phyloP scores from a whole-genome alignment of 257 asterid species.

The Dorcoceras hygrometricum region DNA sequence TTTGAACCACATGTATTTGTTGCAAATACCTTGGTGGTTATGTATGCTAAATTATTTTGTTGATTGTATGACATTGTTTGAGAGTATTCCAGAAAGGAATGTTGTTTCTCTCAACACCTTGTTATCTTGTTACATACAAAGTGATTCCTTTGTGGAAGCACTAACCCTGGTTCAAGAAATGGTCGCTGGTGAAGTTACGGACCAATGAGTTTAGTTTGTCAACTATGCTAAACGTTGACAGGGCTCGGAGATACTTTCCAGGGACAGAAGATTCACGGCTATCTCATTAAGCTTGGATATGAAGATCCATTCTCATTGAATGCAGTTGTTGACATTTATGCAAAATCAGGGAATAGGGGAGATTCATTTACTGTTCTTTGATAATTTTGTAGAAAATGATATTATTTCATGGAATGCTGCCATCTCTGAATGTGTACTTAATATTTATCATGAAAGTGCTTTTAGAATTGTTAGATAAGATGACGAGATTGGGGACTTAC shows the following conservation, averaged over 20 bases:
- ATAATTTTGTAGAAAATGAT: slow-evolving; percentile 46
- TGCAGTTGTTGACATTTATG: slow-evolving; percentile 77
- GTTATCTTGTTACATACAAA: slow-evolving; percentile 51
- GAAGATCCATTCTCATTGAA: slow-evolving; percentile 61
- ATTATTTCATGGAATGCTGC: slow-evolving; percentile 74
- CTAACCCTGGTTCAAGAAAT: slow-evolving; percentile 54
- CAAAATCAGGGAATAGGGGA: slow-evolving; percentile 53
- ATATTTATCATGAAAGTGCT: slow-evolving; percentile 45
- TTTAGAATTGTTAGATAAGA: slow-evolving; percentile 48
- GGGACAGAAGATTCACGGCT: slow-evolving; percentile 66
- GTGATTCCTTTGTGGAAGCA: slow-evolving; percentile 49
- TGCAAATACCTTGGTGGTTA: slow-evolving; percentile 58
- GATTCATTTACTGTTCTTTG: slow-evolving; percentile 48
- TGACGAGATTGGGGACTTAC: slow-evolving; percentile 48
- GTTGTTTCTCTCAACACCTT: slow-evolving; percentile 76
- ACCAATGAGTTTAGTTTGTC: slow-evolving; percentile 80
- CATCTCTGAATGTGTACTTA: slow-evolving; percentile 64
- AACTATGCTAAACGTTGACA: slow-evolving; percentile 54
- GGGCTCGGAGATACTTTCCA: slow-evolving; percentile 48
- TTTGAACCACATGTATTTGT: slow-evolving; percentile 63
- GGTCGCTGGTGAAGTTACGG: slow-evolving; percentile 48
- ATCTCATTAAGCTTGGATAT: slow-evolving; percentile 60
- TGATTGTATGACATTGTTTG: slow-evolving; percentile 65
- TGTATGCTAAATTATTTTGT: slow-evolving; percentile 59
- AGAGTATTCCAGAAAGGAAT: slow-evolving; percentile 56